Evolutionary conservation across 768 basidiomycete genomes (phyloP).

Genomic region (Artomyces pyxidatus): DNA sequence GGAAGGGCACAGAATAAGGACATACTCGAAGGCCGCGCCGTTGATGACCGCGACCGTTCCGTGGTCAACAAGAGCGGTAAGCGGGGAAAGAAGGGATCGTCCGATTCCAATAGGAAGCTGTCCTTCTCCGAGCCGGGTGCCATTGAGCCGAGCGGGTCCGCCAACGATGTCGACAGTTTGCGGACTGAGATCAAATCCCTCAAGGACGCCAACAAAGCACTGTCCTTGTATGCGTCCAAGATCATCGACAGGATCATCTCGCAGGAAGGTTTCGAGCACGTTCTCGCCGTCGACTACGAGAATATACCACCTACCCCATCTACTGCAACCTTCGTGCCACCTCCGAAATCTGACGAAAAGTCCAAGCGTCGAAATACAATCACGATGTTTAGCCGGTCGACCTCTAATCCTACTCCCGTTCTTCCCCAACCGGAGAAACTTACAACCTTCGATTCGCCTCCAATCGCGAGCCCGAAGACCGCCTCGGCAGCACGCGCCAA

Average conservation of each 20-base stretch:
- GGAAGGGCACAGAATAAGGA: constrained; percentile 89
- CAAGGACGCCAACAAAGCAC: constrained; percentile 92
- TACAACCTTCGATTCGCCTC: constrained; percentile 25
- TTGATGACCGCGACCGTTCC: constrained; percentile 45
- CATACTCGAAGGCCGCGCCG: constrained; percentile 46
- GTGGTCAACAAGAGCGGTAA: constrained; percentile 31
- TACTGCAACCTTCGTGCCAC: constrained; percentile 27
- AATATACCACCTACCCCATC: constrained; percentile 42
- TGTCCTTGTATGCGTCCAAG: constrained; percentile 93
- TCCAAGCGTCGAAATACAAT: constrained; percentile 48
- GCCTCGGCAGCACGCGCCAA: constrained; percentile 28
- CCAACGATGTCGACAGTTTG: constrained; percentile 65
- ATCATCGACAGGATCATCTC: constrained; percentile 96
- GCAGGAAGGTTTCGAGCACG: constrained; percentile 95
- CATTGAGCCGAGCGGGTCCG: constrained; percentile 34
- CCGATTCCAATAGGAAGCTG: constrained; percentile 25
- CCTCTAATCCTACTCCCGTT: constrained; percentile 23
- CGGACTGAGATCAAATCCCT: constrained; percentile 84
- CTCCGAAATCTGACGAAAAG: constrained; percentile 28
- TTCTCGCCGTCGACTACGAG: constrained; percentile 91
- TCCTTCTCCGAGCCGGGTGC: constrained; percentile 31
- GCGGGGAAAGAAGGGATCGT: constrained; percentile 28
- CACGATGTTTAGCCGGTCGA: constrained; percentile 35
- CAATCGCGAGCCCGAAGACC: constrained; percentile 14
- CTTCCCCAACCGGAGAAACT: constrained; percentile 25